Conservation (phyloP, 1,284 basidiomycete genomes). For the Neotropicomus parvogracilis region DNA sequence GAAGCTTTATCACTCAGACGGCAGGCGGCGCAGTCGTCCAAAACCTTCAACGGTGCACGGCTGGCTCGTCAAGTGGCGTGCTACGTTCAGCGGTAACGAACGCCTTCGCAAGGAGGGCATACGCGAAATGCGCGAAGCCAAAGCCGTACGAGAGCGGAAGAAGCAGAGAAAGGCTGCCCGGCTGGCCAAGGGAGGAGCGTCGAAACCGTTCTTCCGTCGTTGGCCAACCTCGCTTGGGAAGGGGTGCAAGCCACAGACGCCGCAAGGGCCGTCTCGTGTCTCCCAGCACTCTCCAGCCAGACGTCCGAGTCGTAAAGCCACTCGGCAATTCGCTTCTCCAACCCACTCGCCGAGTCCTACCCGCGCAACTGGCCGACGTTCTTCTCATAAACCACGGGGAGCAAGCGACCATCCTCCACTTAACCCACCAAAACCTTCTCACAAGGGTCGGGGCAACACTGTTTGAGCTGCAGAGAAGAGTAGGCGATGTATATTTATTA, state of each 20-base stretch:
- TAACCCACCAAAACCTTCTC: conserved; percentile 22
- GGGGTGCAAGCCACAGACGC: conserved; percentile 10
- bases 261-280: conserved; percentile 3
- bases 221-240: conserved; percentile 22
- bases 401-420: conserved; percentile 2
- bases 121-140: conserved; percentile 56
- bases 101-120: conserved; percentile 46
- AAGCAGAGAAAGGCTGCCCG: conserved; percentile 24
- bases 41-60: conserved; percentile 68
- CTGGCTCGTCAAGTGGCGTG: conserved; percentile 76
- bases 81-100: conserved; percentile 66
- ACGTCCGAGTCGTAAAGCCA: conserved; percentile 8
- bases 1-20: conserved; percentile 46
- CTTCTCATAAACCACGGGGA: conserved; percentile 17
- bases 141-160: conserved; percentile 27
- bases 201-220: conserved; percentile 12
- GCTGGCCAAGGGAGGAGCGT: conserved; percentile 15
- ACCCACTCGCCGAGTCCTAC: conserved; percentile 17
- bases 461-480: conserved; percentile 9
- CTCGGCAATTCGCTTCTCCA: conserved; percentile 13
- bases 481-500: conserved; percentile 21
- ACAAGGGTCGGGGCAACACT: conserved; percentile 10
- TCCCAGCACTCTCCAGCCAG: conserved; percentile 14
- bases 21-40: conserved; percentile 45
- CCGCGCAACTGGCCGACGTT: conserved; percentile 19